These are phyloP conservation scores for Calonectria hongkongensis DNA, from an alignment of 2,329 filamentous ascomycete genomes.

Conservation along the genomic window DNA sequence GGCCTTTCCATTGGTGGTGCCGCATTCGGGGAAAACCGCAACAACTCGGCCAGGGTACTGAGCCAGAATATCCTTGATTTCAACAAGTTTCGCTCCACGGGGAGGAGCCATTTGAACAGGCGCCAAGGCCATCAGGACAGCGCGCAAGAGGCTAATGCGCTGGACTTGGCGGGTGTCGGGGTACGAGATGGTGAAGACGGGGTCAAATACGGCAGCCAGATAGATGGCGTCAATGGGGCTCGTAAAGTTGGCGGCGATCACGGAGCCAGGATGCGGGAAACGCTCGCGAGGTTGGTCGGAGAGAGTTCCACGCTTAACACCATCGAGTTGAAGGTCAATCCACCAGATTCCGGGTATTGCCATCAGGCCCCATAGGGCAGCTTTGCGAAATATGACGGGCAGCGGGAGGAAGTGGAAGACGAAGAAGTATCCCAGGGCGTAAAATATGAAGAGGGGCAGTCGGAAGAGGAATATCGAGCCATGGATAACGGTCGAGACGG, in stretches of 20 bases:
- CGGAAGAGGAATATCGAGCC: slow-evolving; percentile 86
- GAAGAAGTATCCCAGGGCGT: slow-evolving; percentile 83
- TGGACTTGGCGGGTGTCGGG: slow-evolving; percentile 84
- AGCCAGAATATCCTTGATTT: slow-evolving; percentile 77
- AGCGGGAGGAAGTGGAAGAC: slow-evolving; percentile 88
- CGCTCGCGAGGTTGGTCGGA: slow-evolving; percentile 83
- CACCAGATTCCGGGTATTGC: slow-evolving; percentile 96
- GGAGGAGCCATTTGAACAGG: slow-evolving; percentile 71
- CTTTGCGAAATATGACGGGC: slow-evolving; percentile 81
- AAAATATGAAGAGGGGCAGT: slow-evolving; percentile 83
- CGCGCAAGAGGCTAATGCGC: slow-evolving; percentile 84
- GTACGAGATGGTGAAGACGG: slow-evolving; percentile 92
- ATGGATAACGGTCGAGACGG: slow-evolving; percentile 79
- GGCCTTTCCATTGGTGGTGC: slow-evolving; percentile 93
- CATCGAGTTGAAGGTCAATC: slow-evolving; percentile 98
- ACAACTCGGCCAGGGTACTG: slow-evolving; percentile 85
- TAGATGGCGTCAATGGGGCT: slow-evolving; percentile 96
- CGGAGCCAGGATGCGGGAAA: slow-evolving; percentile 84
- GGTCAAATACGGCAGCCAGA: slow-evolving; percentile 96
- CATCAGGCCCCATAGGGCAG: slow-evolving; percentile 90
- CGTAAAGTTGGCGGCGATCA: slow-evolving; percentile 94
- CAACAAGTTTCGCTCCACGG: slow-evolving; percentile 71
- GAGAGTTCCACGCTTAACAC: slow-evolving; percentile 92
- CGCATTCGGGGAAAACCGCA: slow-evolving; percentile 94
- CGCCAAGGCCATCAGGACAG: slow-evolving; percentile 83